phyloP scores from a whole-genome alignment of 768 basidiomycete genomes.

The Lactarius pseudohatsudake region DNA sequence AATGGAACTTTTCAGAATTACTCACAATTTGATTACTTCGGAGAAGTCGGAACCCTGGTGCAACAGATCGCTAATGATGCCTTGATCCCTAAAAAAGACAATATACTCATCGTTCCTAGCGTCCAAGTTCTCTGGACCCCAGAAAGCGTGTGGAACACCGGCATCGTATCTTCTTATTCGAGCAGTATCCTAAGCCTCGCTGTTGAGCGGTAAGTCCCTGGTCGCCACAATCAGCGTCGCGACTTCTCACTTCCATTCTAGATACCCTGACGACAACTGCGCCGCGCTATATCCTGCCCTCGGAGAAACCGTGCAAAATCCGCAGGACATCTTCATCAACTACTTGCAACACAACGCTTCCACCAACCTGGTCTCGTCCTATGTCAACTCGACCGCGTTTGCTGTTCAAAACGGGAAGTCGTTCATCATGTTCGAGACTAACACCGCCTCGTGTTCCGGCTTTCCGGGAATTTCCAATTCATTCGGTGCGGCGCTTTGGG shows the following conservation, averaged over 20 bases:
- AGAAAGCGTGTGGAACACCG: conserved; percentile 27
- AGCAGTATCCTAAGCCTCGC: conserved; percentile 17
- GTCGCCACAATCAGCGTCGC: not conserved
- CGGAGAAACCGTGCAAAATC: conserved; percentile 38
- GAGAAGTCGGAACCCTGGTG: conserved; percentile 33
- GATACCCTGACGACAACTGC: conserved; percentile 66
- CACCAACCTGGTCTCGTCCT: conserved; percentile 49
- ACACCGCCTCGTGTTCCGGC: conserved; percentile 53
- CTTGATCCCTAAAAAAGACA: conserved; percentile 14
- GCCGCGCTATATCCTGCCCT: conserved; percentile 44
- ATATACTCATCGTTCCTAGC: conserved; percentile 25
- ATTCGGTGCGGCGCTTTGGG: conserved; percentile 56
- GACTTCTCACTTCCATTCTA: conserved; percentile 32
- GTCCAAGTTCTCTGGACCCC: conserved; percentile 20
- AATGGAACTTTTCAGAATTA: not conserved
- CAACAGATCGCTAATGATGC: conserved; percentile 20
- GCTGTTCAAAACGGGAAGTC: conserved; percentile 43
- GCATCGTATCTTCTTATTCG: conserved; percentile 15
- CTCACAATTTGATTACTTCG: conserved; percentile 36
- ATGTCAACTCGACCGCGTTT: conserved; percentile 46
- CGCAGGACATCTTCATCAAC: conserved; percentile 49
- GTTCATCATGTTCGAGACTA: conserved; percentile 58
- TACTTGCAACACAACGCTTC: conserved; percentile 65
- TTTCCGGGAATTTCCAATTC: conserved; percentile 56
- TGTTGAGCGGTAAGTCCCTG: conserved; percentile 26